These are phyloP conservation scores for Nitzschia inconspicua DNA, from an alignment of 108 stramenopile species.

Conservation along the genomic window DNA sequence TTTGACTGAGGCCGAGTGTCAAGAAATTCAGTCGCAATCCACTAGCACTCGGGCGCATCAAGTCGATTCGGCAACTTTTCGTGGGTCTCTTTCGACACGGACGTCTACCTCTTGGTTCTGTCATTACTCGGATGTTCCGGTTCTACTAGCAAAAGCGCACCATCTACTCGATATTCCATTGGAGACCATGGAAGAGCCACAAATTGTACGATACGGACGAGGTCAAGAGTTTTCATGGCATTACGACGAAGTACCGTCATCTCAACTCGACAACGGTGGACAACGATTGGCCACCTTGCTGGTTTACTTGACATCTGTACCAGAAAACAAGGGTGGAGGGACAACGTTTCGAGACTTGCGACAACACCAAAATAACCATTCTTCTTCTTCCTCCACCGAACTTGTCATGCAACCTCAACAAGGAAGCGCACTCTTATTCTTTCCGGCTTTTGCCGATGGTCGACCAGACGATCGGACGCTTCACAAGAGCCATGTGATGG, in stretches of 20 bases:
- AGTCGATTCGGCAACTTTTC: constrained; percentile 64
- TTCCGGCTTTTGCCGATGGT: constrained; percentile 62
- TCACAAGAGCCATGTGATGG: constrained; percentile 62
- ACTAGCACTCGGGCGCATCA: constrained; percentile 15
- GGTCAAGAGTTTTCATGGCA: constrained; percentile 84
- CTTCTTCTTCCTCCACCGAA: constrained; percentile 3
- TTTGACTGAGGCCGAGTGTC: constrained; percentile 57
- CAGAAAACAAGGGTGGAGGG: constrained; percentile 56
- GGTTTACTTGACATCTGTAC: constrained; percentile 77
- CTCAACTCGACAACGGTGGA: constrained; percentile 57
- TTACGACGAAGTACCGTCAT: constrained; percentile 63
- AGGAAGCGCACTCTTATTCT: constrained; percentile 70
- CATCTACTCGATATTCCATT: constrained; percentile 48
- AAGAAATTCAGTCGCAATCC: constrained; percentile 28
- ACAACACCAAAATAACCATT: no score
- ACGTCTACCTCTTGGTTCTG: constrained; percentile 87
- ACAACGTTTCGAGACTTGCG: constrained; percentile 76
- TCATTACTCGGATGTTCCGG: constrained; percentile 42
- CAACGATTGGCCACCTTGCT: constrained; percentile 80
- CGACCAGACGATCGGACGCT: constrained; percentile 56
- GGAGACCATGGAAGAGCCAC: constrained; percentile 69
- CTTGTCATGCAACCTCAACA: constrained; percentile 52
- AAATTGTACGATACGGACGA: constrained; percentile 66
- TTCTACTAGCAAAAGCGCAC: constrained; percentile 57
- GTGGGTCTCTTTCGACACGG: constrained; percentile 47